A percentile compares a stretch with the other conserved stretches of the same genome.
Evolutionary conservation across 148 eudicot genomes (phyloP).

Genomic region (Polygonum aviculare): DNA sequence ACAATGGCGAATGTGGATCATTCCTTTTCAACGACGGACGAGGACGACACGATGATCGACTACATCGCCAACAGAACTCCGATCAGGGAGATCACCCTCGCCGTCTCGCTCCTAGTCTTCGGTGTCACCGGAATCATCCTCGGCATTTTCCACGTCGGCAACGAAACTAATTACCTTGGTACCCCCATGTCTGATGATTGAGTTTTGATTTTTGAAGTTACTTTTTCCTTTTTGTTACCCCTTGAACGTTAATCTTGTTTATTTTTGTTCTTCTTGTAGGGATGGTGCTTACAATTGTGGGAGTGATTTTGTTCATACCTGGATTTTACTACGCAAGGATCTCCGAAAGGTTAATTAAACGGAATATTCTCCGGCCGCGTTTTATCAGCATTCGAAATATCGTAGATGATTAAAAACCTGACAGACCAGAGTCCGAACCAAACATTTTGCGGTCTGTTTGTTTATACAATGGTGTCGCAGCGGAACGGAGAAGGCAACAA

Average conservation of each 20-base stretch:
- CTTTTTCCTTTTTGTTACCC: not conserved
- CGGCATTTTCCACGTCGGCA: conserved; percentile 60
- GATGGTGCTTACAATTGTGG: conserved; percentile 68
- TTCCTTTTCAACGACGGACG: conserved; percentile 81
- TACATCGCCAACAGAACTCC: conserved; percentile 59
- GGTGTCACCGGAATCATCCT: conserved; percentile 65
- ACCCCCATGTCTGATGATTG: not conserved
- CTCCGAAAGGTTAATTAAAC: too few species aligned
- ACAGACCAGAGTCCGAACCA: too few species aligned
- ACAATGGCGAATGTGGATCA: conserved; percentile 95
- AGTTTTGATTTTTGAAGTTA: not conserved
- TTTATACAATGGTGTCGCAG: too few species aligned
- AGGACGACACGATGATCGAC: conserved; percentile 78
- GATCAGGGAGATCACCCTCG: conserved; percentile 79
- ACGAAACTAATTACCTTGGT: conserved; percentile 68
- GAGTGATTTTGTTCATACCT: conserved; percentile 74
- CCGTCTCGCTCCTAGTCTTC: conserved; percentile 74
- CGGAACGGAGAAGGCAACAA: too few species aligned
- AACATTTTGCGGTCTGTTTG: too few species aligned
- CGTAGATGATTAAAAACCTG: too few species aligned
- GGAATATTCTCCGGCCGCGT: too few species aligned
- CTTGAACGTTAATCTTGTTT: not conserved
- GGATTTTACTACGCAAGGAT: conserved; percentile 94
- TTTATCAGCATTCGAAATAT: too few species aligned
- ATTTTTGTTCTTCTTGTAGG: conserved; percentile 28